Evolutionary conservation across 1,284 basidiomycete genomes (phyloP), one percentile per base, ranked within the genome.

Genomic region (Ceratorhiza oryzae-sativae): DNA sequence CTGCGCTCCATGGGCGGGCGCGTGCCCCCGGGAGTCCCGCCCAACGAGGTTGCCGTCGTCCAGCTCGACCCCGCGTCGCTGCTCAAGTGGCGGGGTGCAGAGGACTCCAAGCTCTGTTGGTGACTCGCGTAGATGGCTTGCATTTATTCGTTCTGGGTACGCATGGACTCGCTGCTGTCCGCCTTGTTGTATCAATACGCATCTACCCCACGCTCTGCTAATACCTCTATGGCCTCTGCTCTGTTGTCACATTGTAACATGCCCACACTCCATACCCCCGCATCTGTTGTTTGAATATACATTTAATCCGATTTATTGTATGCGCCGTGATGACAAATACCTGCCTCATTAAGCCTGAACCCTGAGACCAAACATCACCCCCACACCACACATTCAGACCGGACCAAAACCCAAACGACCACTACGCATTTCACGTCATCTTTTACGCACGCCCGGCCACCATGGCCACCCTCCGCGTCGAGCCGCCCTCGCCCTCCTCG

Each of bases 371-470:
- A 34, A 20, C 48, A 32, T 48, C 39, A 36, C 51, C 25, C 51
- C 55, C 23, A 34, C 25, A 56, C 18, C 15, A 6, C n/a, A n/a
- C n/a, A 36, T 32, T n/a, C 39, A 45, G 42, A 18, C 56, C 39
- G 13, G 32, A 32, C 30, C 56, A 58, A 58, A 58, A 58, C 56
- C 56, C 56, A 30, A 34, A 67, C 65, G 4, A 68, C 49, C 65
- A 34, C 65, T 36, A 56, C 30, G 62, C 49, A 67, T 67, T 68
- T 68, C 65, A 68, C 65, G 65, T 68, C 65, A 68, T 46, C 42
- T 18, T 30, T 55, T 55, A 67, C 65, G 23, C 41, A 68, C 65
- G 15, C 49, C 3, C 39, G 65, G 51, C 65, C 51, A 68, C 65
- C n/a, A 68, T 68, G 65, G 65, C 65, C 65, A 56, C 51, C 20